Conservation (phyloP, 805 yeast species). For the Saccharomycopsis schoenii region DNA sequence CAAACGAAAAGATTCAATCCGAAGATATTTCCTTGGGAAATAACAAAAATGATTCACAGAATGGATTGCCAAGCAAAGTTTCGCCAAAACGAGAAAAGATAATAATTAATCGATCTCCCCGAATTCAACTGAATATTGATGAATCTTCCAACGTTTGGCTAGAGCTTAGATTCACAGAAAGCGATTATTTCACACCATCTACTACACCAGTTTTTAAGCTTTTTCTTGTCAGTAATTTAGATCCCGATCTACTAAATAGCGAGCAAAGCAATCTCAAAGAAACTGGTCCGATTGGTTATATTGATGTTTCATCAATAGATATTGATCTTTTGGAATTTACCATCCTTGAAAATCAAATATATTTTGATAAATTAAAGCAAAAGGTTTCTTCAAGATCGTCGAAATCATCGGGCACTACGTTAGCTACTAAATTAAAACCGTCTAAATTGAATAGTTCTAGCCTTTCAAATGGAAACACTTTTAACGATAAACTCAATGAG, state of each 20-base stretch:
- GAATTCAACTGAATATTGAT: background rate
- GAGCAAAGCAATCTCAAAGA: background rate
- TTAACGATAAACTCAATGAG: background rate
- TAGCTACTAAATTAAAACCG: background rate
- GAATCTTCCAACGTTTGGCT: background rate
- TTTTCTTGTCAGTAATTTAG: background rate
- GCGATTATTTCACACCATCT: constrained; percentile 8
- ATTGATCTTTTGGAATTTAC: constrained; percentile 7
- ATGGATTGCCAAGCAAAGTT: background rate
- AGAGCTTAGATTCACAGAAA: constrained; percentile 9
- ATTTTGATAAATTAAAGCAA: background rate
- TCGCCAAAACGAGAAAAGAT: background rate
- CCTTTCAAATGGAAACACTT: background rate
- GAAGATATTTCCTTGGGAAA: background rate
- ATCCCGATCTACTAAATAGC: constrained; percentile 4
- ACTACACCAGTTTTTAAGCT: constrained; percentile 5
- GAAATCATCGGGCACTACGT: background rate
- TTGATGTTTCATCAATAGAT: background rate
- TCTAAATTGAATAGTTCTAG: background rate
- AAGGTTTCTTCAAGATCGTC: background rate
- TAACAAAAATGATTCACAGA: background rate
- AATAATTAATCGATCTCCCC: background rate
- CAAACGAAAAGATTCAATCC: background rate
- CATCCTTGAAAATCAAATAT: constrained; percentile 5
- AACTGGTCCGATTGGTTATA: background rate